Evolutionary conservation across 768 basidiomycete genomes (phyloP).

Genomic region (Termitomyces titanicus): DNA sequence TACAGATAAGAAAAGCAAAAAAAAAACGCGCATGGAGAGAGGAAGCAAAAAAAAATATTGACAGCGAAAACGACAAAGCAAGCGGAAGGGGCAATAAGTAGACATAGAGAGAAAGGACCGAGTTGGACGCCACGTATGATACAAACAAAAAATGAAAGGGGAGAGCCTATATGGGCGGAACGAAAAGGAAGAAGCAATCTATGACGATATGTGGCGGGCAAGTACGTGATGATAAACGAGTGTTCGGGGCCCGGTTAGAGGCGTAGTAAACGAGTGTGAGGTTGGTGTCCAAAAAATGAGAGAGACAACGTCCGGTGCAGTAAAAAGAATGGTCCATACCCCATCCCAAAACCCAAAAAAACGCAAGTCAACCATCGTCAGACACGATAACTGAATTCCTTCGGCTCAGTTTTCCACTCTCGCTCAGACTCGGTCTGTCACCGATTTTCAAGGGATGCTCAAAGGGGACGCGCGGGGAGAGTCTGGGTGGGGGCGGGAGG

Average conservation of each 20-base stretch:
- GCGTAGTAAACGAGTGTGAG: too few relatives aligned
- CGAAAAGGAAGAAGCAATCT: too few relatives aligned
- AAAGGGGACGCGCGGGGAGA: constrained; percentile 18
- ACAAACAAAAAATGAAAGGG: too few relatives aligned
- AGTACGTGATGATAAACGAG: too few relatives aligned
- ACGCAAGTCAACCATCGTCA: constrained; percentile 13
- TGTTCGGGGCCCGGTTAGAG: too few relatives aligned
- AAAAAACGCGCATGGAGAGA: neutral
- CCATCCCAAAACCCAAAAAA: neutral
- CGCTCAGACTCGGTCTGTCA: constrained; percentile 20
- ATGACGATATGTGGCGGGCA: too few relatives aligned
- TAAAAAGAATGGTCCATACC: neutral
- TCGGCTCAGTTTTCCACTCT: constrained; percentile 18
- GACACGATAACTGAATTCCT: constrained; percentile 35
- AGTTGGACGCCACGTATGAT: too few relatives aligned
- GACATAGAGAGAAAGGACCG: too few relatives aligned
- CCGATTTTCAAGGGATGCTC: constrained; percentile 17
- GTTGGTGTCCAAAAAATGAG: too few relatives aligned
- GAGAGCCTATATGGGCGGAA: too few relatives aligned
- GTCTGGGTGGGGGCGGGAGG: constrained; percentile 10
- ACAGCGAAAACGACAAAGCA: neutral
- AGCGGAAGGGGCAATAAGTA: too few relatives aligned
- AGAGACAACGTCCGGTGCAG: too few relatives aligned
- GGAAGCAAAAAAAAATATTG: neutral
- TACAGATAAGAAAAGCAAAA: neutral